Evolutionary conservation across 306 rosid species (phyloP), one percentile per base, ranked within the genome.

Genomic region (Fragaria iinumae): DNA sequence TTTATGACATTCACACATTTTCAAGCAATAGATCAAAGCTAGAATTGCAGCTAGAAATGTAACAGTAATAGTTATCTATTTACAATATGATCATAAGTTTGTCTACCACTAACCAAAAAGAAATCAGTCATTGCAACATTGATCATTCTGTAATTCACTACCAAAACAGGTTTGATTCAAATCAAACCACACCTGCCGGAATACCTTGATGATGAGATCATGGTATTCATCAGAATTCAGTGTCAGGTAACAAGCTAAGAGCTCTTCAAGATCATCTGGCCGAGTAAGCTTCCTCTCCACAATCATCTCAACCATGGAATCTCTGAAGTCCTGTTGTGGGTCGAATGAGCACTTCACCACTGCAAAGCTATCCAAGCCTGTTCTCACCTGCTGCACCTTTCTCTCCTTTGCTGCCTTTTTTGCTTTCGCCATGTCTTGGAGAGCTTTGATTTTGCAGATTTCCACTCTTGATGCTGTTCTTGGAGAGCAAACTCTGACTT

Each of bases 271-370:
- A 79, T 95, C 96, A 70, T 88, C 91, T 10, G 93, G 87, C 44
- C 76, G 72, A 20, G 81, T 86, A 25, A 92, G 83, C 78, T 80
- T 78, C 48, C 83, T 89, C 89, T 88, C 97, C 71, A 27, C 84
- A 44, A 95, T 89, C 99, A 95, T 95, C 84, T 95, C 97, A 17
- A 91, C 81, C 96, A 95, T 95, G 68, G 99, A 95, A n/a, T 92
- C 97, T 80, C 90, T 89, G 87, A 95, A 95, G 81, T 95, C 99
- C 72, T 92, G 70, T 55, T 76, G 91, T 43, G 96, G 97, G 43
- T 92, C 84, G 5, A 69, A 76, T 11, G 99, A 90, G 55, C 91
- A 80, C 80, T 92, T 95, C 52, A 91, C 92, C 66, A 95, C 96
- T 23, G 96, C 97, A 80, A 87, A 90, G 80, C 93, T 92, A 64